phyloP scores from a whole-genome alignment of 2,329 filamentous ascomycete genomes.

The Ceratocystis lukuohia region DNA sequence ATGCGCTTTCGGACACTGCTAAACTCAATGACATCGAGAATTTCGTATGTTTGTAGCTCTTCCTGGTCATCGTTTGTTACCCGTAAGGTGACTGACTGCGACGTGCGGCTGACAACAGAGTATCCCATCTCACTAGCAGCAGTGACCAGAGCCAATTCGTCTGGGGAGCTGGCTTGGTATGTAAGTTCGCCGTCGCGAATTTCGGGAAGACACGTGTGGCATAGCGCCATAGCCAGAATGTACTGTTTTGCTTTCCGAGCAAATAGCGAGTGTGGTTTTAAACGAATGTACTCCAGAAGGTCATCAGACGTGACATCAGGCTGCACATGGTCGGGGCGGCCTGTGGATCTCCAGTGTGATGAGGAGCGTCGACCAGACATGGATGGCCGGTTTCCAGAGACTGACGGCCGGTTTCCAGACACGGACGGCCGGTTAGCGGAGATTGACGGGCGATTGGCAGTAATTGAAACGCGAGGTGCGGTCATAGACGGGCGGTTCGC shows the following conservation, averaged over 20 bases:
- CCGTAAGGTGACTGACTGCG: constrained; percentile 49
- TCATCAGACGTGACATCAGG: constrained; percentile 54
- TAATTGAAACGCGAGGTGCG: constrained; percentile 23
- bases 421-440: constrained; percentile 22
- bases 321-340: constrained; percentile 37
- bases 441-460: constrained; percentile 13
- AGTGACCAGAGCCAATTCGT: constrained; percentile 73
- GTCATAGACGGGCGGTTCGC: constrained; percentile 20
- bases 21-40: constrained; percentile 82
- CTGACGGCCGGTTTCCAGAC: constrained; percentile 25
- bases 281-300: constrained; percentile 62
- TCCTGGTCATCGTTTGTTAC: constrained; percentile 29
- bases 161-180: constrained; percentile 80
- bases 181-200: constrained; percentile 55
- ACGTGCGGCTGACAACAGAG: constrained; percentile 58
- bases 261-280: constrained; percentile 62
- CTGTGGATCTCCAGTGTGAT: constrained; percentile 38
- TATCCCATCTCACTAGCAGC: constrained; percentile 80
- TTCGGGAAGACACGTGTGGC: constrained; percentile 84
- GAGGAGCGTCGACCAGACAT: constrained; percentile 32
- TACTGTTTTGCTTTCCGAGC: constrained; percentile 69
- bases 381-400: constrained; percentile 24
- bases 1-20: constrained; percentile 81
- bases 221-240: constrained; percentile 70
- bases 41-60: constrained; percentile 54